phyloP scores from a whole-genome alignment of 495 filamentous ascomycete species.

The Xylaria scruposa region DNA sequence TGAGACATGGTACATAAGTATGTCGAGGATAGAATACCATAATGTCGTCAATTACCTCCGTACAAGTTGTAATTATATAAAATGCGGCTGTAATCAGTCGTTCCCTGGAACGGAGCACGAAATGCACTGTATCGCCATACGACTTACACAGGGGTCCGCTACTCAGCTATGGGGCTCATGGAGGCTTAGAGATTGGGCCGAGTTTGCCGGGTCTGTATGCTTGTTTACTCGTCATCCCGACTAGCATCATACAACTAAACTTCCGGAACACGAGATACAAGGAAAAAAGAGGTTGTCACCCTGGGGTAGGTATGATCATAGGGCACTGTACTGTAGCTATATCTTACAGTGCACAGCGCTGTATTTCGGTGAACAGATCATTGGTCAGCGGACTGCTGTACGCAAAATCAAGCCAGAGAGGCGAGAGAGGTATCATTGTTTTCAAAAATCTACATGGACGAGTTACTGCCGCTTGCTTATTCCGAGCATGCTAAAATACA shows the following conservation, averaged over 20 bases:
- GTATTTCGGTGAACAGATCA: too few species aligned
- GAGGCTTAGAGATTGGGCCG: conserved; percentile 21
- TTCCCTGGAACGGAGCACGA: not conserved
- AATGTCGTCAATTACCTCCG: not conserved
- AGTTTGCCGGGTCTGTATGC: conserved; percentile 11
- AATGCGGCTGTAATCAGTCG: not conserved
- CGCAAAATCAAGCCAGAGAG: not conserved
- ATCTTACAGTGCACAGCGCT: not conserved
- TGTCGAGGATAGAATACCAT: too few species aligned
- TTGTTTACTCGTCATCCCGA: conserved; percentile 1
- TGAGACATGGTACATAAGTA: not conserved
- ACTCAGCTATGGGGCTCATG: conserved; percentile 3
- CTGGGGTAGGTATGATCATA: not conserved
- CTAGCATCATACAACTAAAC: not conserved
- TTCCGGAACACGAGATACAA: conserved; percentile 20
- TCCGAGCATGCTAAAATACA: not conserved
- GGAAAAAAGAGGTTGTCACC: not conserved
- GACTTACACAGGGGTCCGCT: not conserved
- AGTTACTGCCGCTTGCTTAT: not conserved
- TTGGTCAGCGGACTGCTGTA: not conserved
- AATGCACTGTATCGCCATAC: not conserved
- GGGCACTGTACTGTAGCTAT: not conserved
- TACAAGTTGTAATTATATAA: not conserved
- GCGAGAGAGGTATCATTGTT: too few species aligned
- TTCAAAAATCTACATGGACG: not conserved